Base-by-base conservation (phyloP, 352 stramenopile genomes). In the Globisporangium camurandrum region DNA sequence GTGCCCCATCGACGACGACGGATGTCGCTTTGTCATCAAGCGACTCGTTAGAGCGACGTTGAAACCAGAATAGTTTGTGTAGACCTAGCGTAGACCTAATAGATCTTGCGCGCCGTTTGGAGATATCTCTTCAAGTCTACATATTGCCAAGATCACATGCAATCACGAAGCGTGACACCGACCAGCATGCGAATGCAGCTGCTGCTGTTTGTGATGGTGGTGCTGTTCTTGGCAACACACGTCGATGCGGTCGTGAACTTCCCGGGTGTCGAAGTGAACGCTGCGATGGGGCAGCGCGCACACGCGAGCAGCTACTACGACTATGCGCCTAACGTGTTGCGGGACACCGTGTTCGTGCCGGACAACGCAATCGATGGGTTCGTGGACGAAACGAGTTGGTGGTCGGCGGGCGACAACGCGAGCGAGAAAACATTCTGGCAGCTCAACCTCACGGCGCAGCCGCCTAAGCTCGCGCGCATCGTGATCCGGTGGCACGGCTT, bases 401-500 rank as follows among this genome's bases (percentile, higher is more conserved):
- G 80, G 80, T 86, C 77, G 3, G 69, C 68, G 4, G 80, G 75
- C 31, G 65, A 80, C 39, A 57, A 72, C 38, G 7, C 28, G 2
- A 61, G 36, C 26, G 62, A 82, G 34, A 49, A 57, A 10, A 61
- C 84, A 2, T 91, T 80, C 56, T 91, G 77, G 71, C 80, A 91
- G 61, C 59, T 88, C 17, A 88, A 91, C 52, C 64, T 92, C 55
- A 84, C 74, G 17, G 43, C 58, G 1, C 46, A 71, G 31, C 64
- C 63, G 41, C 62, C 75, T 4, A 57, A 56, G 1, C 54, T 87
- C n/a, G 62, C 62, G 33, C 69, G 78, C 12, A 67, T 89, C 42
- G 61, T 92, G 24, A 67, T 92, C 39, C 77, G 73, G 0, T 92
- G 77, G 80, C 75, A 92, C 59, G 78, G 78, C 20, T 90, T 77